Base-by-base conservation (phyloP, 2,329 filamentous ascomycete genomes). In the Trichoderma semiorbis region DNA sequence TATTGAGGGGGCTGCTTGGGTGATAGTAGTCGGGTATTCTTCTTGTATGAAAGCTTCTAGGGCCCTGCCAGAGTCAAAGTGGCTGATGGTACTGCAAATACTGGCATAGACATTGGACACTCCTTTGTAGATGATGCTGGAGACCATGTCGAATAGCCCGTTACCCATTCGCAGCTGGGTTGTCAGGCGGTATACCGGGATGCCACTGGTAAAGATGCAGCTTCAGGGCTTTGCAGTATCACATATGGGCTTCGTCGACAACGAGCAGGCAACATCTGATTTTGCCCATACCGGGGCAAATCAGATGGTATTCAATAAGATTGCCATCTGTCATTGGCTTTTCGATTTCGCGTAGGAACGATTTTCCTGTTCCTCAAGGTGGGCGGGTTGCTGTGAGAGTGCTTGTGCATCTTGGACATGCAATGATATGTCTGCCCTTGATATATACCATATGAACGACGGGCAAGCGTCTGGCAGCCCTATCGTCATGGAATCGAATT, bases 81-180 rank as follows among this genome's bases (percentile, higher is more conserved):
- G 12, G 21, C 2, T 28, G 28, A 8, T 58, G 2, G 21, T 30
- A 4, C 12, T n/a, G 55, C 55, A 58, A 26, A 7, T 5, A 8
- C 55, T n/a, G 26, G 16, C 28, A n/a, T 58, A 58, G 16, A 32
- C 55, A n/a, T 10, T 10, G 4, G 55, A 5, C 1, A 58, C 26
- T 4, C 16, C 55, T 8, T 11, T 11, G 18, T 58, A 58, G 55
- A 58, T 32, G 55, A 58, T 30, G 26, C 8, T 11, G 14, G 26
- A 32, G 16, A n/a, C 18, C 8, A 30, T 30, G 1, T 58, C 18
- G 8, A 21, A 58, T 3, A 65, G 39, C 0, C 28, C 28, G 3
- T 24, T 7, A 14, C 73, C 74, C 74, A 76, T 77, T 0, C 77
- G 77, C 1, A 76, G 47, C 8, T 78, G 74, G 55, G 55, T 58